Conservation (phyloP, 768 basidiomycete genomes). For the Krasilnikovozyma curviuscula region DNA sequence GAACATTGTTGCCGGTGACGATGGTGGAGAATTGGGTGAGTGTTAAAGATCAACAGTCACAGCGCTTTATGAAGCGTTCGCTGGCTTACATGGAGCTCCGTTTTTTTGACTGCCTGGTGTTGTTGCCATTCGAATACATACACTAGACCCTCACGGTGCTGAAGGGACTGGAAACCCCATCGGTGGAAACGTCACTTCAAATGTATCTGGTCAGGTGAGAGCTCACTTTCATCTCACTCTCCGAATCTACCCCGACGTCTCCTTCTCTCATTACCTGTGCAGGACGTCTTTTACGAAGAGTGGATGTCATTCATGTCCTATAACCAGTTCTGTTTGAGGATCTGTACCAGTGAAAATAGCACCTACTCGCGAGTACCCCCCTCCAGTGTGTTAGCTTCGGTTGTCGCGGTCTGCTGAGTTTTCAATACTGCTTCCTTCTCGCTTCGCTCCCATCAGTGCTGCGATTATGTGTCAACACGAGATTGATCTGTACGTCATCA, state of each 20-base stretch:
- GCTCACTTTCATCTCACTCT: conserved; percentile 19
- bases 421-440: no score
- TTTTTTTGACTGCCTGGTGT: no score
- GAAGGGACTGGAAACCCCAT: conserved; percentile 28
- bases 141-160: conserved; percentile 1
- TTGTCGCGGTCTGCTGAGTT: neutral
- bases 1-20: conserved; percentile 29
- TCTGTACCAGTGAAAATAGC: conserved; percentile 7
- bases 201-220: conserved; percentile 25
- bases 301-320: conserved; percentile 34
- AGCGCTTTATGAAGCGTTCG: no score
- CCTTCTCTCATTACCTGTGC: no score
- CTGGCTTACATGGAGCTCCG: no score
- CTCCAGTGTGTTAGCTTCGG: neutral
- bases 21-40: conserved; percentile 32
- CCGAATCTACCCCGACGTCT: conserved; percentile 26
- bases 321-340: conserved; percentile 18
- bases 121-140: no score
- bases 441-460: no score
- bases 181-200: conserved; percentile 29
- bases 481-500: conserved; percentile 23
- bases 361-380: neutral
- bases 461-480: conserved; percentile 30
- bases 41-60: no score
- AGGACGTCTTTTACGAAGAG: conserved; percentile 30